Conservation (phyloP, 1,139 yeast species). For the Blastobotrys aristatus region DNA sequence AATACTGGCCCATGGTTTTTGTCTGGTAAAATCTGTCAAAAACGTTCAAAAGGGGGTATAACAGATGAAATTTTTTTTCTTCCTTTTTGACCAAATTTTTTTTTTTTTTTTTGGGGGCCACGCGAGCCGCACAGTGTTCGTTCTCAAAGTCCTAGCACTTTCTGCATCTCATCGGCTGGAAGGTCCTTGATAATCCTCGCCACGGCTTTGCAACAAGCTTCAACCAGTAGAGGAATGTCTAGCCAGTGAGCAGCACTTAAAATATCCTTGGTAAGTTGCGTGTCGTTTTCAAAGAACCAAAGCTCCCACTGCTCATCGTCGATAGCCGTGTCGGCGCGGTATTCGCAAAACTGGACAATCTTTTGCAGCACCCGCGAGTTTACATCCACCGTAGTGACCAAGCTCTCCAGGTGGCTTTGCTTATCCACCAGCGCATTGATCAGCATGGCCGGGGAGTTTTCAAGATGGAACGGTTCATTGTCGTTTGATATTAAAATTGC, state of each 20-base stretch:
- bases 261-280: background rate
- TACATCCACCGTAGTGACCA: constrained; percentile 4
- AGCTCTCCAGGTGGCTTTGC: background rate
- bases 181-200: background rate
- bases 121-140: background rate
- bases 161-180: background rate
- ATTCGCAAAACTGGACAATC: constrained; percentile 3
- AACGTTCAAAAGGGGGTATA: background rate
- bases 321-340: background rate
- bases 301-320: constrained; percentile 2
- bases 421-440: background rate
- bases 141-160: background rate
- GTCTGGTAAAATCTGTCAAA: background rate
- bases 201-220: constrained; percentile 3
- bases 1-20: constrained; percentile 71
- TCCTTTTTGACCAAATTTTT: background rate
- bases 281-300: background rate
- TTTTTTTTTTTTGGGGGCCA: background rate
- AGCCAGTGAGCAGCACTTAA: background rate
- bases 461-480: constrained; percentile 1
- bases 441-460: background rate
- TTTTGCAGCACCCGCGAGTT: background rate
- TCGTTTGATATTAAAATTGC: constrained; percentile 2
- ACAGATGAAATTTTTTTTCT: constrained; percentile 2
- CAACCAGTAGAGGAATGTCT: constrained; percentile 1